Percentiles rank a stretch among this genome's conserved stretches.
phyloP scores from a whole-genome alignment of 1,284 basidiomycete genomes.

The Rhodotorula mucilaginosa region DNA sequence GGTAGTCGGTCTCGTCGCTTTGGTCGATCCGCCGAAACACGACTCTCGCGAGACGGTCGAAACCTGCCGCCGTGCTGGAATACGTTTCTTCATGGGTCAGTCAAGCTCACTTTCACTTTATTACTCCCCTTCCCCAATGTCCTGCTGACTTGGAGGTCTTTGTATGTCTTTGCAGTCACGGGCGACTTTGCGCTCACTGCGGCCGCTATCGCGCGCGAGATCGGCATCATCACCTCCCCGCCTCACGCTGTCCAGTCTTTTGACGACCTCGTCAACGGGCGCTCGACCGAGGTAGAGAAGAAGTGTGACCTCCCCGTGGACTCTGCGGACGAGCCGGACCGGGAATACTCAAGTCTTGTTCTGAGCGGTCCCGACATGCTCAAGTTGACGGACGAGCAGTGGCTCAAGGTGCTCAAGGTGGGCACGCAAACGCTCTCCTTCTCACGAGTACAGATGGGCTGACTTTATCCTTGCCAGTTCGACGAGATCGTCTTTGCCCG shows the following conservation, averaged over 20 bases:
- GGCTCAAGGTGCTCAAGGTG: constrained; percentile 52
- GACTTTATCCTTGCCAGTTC: constrained; percentile 49
- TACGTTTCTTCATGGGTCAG: constrained; percentile 25
- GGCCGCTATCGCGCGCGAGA: constrained; percentile 61
- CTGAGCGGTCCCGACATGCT: constrained; percentile 57
- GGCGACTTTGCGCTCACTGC: constrained; percentile 60
- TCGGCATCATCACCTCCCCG: constrained; percentile 60
- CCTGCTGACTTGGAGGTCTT: constrained; percentile 42
- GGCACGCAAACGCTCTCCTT: too few species aligned
- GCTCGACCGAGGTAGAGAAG: not conserved
- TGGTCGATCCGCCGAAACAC: constrained; percentile 63
- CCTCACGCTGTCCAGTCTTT: constrained; percentile 50
- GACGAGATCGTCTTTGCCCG: constrained; percentile 70
- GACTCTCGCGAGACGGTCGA: constrained; percentile 60
- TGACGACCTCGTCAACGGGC: constrained; percentile 38
- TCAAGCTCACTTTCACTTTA: not conserved
- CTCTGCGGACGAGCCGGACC: constrained; percentile 1
- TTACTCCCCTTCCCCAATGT: constrained; percentile 57
- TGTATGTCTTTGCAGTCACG: constrained; percentile 58
- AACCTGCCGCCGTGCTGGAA: constrained; percentile 56
- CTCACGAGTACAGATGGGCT: too few species aligned
- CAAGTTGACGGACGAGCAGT: constrained; percentile 51
- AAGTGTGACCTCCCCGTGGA: not conserved
- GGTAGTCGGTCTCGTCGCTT: constrained; percentile 62
- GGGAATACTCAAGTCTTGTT: constrained; percentile 50